phyloP scores from a whole-genome alignment of 352 stramenopile genomes.

The Chrysophaeum taylorii region DNA sequence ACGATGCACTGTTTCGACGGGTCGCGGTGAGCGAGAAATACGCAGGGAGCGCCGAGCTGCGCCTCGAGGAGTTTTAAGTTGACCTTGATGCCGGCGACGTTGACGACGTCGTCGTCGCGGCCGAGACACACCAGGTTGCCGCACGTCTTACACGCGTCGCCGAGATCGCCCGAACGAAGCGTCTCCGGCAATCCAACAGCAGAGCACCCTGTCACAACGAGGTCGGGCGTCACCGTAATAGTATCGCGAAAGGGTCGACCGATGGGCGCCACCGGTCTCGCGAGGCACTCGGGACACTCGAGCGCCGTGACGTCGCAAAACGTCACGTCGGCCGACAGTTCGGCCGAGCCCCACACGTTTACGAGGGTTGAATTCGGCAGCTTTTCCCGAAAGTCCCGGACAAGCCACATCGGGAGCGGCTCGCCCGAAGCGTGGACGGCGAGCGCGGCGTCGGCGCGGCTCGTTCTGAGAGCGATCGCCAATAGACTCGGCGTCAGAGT shows the following conservation, averaged over 20 bases:
- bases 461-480: no score
- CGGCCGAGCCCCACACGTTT: conserved; percentile 5
- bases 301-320: not conserved
- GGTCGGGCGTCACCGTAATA: no score
- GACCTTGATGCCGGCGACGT: not conserved
- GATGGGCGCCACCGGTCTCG: no score
- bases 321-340: not conserved
- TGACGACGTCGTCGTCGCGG: conserved; percentile 11
- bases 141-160: not conserved
- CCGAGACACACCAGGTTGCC: not conserved
- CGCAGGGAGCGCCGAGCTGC: no score
- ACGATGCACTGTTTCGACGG: no score
- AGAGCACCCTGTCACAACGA: no score
- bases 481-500: no score
- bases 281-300: not conserved
- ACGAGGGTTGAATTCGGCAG: no score
- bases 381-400: not conserved
- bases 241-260: no score
- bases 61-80: not conserved
- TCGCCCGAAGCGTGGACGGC: not conserved
- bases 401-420: not conserved
- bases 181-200: no score
- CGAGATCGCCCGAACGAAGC: not conserved
- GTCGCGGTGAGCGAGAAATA: no score
- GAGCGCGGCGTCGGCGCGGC: no score